Conservation (phyloP, 306 rosid genomes). For the Abrus pulchellus region DNA sequence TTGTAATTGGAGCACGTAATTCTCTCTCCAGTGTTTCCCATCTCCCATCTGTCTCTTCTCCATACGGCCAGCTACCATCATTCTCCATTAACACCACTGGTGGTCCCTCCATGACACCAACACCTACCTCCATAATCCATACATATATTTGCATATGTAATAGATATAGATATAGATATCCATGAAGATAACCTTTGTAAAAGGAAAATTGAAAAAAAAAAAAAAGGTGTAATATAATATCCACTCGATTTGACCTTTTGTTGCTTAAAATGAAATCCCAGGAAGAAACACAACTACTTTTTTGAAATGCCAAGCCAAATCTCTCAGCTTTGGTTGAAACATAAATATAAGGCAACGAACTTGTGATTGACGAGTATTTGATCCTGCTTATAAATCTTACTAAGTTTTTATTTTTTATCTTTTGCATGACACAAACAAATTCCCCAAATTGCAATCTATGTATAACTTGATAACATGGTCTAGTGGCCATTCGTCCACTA, state of each 20-base stretch:
- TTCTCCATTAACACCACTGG: constrained; percentile 66
- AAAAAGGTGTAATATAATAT: constrained; percentile 18
- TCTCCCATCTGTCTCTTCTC: constrained; percentile 87
- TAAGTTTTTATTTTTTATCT: neutral
- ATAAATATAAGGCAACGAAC: neutral
- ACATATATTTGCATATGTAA: constrained; percentile 46
- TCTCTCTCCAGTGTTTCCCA: constrained; percentile 72
- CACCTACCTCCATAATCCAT: constrained; percentile 54
- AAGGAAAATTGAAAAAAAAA: constrained; percentile 23
- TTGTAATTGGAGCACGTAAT: constrained; percentile 73
- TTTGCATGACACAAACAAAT: neutral
- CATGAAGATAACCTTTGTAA: constrained; percentile 34
- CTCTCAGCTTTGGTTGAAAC: neutral
- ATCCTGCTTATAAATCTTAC: neutral
- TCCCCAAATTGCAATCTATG: neutral
- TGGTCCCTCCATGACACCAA: constrained; percentile 79
- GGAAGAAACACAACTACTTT: constrained; percentile 19
- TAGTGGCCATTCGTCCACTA: constrained; percentile 12
- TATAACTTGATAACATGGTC: neutral
- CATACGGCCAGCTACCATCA: constrained; percentile 69
- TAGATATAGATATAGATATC: constrained; percentile 11
- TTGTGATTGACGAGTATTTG: neutral
- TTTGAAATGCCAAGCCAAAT: constrained; percentile 7
- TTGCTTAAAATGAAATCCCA: constrained; percentile 31
- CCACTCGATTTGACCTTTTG: constrained; percentile 45